Evolutionary conservation across 495 filamentous ascomycete genomes (phyloP), one percentile per base, ranked within the genome.

Genomic region (Neurospora discreta): DNA sequence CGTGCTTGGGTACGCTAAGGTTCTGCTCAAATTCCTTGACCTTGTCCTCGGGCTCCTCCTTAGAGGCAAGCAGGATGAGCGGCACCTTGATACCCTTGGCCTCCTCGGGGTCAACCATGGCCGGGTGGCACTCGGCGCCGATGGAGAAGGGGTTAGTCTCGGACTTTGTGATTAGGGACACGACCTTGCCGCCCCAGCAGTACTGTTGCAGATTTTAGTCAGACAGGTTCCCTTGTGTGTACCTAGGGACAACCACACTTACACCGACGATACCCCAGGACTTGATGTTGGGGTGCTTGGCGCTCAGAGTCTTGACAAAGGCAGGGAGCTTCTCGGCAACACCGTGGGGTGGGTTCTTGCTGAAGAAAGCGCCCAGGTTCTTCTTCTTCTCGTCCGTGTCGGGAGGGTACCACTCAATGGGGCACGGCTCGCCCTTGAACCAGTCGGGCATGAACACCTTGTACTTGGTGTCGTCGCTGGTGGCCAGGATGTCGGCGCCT

Each of bases 121-220:
- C 95, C 2, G 95, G 95, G 80, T 98, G 95, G 74, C 84, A 85
- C 75, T 92, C 87, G 13, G 88, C 90, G 2, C 82, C 91, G 1
- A 88, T 88, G 71, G 87, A 88, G 84, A 97, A 97, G 43, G 82
- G 82, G 75, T 86, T 89, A 39, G 86, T 82, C 26, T 85, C 78
- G 26, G 52, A 7, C 4, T 85, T 82, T 39, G 92, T 84, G n/a
- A 86, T 85, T 41, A 87, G 77, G 42, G 79, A 81, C 52, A 84
- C 81, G 20, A 91, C 86, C 79, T 97, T 97, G 70, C 91, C 94
- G 71, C 95, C 95, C 95, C 94, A 99, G 87, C 95, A 99, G 87
- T 86, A 93, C 81, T 83, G 30, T 38, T 70, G 58, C 44, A 40
- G 75, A 20, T 26, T 40, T 15, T 67, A 7, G 33, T 72, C 40